These are phyloP conservation scores for Salvia splendens DNA, from an alignment of 257 asterid genomes.

Conservation along the genomic window DNA sequence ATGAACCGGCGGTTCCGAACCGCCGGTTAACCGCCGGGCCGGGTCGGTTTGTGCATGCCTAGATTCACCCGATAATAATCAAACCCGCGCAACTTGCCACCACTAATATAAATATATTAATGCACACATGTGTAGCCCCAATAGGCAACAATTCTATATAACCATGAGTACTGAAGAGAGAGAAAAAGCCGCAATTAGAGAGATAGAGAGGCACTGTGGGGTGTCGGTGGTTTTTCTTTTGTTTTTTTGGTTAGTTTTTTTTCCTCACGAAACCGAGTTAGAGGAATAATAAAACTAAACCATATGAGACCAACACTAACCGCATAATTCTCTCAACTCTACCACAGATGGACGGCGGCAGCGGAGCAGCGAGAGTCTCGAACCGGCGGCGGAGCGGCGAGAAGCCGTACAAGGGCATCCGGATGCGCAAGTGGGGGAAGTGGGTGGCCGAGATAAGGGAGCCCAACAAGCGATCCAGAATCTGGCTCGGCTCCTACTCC, in stretches of 20 bases:
- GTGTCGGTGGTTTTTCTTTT: conserved; percentile 69
- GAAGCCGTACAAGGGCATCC: conserved; percentile 73
- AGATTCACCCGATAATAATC: too few species aligned
- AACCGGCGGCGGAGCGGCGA: conserved; percentile 52
- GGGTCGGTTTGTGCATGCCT: too few species aligned
- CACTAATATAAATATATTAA: too few species aligned
- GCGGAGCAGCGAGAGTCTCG: conserved; percentile 27
- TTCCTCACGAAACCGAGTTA: conserved; percentile 20
- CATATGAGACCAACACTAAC: conserved; percentile 28
- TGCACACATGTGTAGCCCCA: too few species aligned
- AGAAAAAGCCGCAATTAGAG: conserved; percentile 14
- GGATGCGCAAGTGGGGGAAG: conserved; percentile 99
- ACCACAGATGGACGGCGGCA: conserved; percentile 6
- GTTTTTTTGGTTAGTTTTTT: conserved; percentile 14
- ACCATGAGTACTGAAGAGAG: conserved; percentile 6
- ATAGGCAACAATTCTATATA: conserved; percentile 9
- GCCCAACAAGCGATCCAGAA: conserved; percentile 86
- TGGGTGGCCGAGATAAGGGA: conserved; percentile 98
- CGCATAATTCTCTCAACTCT: background rate
- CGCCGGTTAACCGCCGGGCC: too few species aligned
- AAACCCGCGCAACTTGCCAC: too few species aligned
- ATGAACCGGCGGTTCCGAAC: too few species aligned
- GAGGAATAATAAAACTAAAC: conserved; percentile 36
- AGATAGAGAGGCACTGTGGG: conserved; percentile 17
- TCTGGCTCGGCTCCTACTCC: conserved; percentile 90